Percentiles rank a stretch among this genome's conserved stretches.
Conservation (phyloP, 1,284 basidiomycete species). For the Fomes fomentarius region DNA sequence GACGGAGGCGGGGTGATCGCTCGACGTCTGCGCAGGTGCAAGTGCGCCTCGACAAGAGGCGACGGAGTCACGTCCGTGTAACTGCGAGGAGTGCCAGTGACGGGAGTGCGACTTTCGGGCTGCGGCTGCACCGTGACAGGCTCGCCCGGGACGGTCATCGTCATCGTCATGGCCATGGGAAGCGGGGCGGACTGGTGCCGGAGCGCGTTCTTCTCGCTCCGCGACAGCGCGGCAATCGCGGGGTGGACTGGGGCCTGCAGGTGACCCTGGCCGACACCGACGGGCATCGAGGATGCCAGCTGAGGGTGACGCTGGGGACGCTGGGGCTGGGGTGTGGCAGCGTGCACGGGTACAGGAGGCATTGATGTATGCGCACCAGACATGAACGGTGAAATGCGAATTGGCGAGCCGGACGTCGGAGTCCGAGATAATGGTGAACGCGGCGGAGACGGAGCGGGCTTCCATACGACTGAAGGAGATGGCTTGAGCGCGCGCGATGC, state of each 20-base stretch:
- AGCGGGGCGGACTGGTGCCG: constrained; percentile 10
- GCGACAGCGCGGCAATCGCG: constrained; percentile 1
- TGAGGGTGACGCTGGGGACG: neutral
- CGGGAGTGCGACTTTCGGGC: neutral
- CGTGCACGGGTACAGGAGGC: neutral
- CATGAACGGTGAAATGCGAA: neutral
- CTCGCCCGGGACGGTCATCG: neutral
- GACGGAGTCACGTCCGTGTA: neutral
- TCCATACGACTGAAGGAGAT: constrained; percentile 21
- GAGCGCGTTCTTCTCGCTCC: constrained; percentile 7
- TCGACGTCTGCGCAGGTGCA: constrained; percentile 13
- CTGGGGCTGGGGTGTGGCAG: neutral
- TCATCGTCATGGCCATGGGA: constrained; percentile 4
- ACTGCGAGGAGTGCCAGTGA: neutral
- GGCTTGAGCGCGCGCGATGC: constrained; percentile 9
- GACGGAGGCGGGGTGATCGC: constrained; percentile 18
- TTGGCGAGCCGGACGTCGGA: neutral
- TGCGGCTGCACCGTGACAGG: neutral
- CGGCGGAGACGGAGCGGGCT: constrained; percentile 14
- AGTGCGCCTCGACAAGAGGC: neutral
- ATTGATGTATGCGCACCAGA: neutral
- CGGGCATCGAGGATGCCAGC: neutral
- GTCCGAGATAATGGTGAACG: constrained; percentile 18
- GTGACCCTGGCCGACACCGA: too few relatives aligned
- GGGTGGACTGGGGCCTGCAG: neutral